phyloP scores from a whole-genome alignment of 805 yeast genomes.

The Starmera pachycereana region DNA sequence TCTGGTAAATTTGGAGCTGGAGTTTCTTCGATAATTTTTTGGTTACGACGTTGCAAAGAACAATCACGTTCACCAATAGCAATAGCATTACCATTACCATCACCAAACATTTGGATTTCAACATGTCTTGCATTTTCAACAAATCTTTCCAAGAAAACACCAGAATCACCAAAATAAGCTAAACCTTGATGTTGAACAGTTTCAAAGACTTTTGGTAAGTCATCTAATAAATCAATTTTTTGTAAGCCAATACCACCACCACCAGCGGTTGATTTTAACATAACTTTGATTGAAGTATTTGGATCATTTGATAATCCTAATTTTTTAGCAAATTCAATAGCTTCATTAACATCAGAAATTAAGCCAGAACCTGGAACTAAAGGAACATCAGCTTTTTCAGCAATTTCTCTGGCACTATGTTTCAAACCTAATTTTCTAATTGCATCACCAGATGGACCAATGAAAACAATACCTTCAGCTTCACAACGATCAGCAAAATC shows the following conservation, averaged over 20 bases:
- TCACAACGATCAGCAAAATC: slow-evolving; percentile 87
- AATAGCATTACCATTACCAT: slow-evolving; percentile 86
- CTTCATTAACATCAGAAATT: slow-evolving; percentile 62
- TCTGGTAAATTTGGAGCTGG: slow-evolving; percentile 94
- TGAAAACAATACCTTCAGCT: slow-evolving; percentile 76
- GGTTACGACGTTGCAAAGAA: slow-evolving; percentile 94
- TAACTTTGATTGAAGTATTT: slow-evolving; percentile 61
- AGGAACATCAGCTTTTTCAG: slow-evolving; percentile 86
- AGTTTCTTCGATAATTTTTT: slow-evolving; percentile 92
- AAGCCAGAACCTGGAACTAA: slow-evolving; percentile 95
- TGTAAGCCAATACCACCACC: slow-evolving; percentile 99
- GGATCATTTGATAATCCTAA: slow-evolving; percentile 33
- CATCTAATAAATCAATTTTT: slow-evolving; percentile 75
- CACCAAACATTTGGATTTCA: slow-evolving; percentile 94
- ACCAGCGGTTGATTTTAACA: slow-evolving; percentile 97
- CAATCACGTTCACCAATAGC: slow-evolving; percentile 97
- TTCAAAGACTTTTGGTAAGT: slow-evolving; percentile 75
- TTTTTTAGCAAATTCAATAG: slow-evolving; percentile 59
- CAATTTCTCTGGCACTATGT: slow-evolving; percentile 95
- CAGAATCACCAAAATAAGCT: slow-evolving; percentile 89
- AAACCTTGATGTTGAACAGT: slow-evolving; percentile 92
- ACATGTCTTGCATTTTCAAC: slow-evolving; percentile 95
- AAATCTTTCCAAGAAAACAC: slow-evolving; percentile 90
- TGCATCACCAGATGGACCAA: slow-evolving; percentile 95
- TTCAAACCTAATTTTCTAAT: slow-evolving; percentile 86